phyloP scores from a whole-genome alignment of 2,329 filamentous ascomycete genomes.

The Alternaria sp. region DNA sequence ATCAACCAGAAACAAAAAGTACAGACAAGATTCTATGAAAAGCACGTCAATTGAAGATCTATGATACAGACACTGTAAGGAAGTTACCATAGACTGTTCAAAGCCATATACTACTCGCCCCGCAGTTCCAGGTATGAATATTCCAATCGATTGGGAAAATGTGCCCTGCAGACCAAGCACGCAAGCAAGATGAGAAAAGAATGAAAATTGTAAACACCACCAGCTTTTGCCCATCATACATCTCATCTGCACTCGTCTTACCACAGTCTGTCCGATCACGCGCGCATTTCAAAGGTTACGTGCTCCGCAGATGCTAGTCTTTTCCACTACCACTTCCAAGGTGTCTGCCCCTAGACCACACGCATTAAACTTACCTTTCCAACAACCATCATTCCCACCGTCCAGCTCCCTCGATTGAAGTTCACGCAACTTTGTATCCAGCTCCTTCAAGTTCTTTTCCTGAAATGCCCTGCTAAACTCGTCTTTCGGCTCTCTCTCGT shows the following conservation, averaged over 20 bases:
- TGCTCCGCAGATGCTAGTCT: conserved; percentile 34
- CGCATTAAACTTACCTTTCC: conserved; percentile 37
- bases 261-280: not conserved
- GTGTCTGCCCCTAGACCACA: conserved; percentile 25
- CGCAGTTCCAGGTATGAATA: not conserved
- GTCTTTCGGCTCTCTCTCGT: conserved; percentile 20
- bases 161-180: not conserved
- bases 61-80: not conserved
- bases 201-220: not conserved
- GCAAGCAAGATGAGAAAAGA: not conserved
- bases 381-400: conserved; percentile 23
- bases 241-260: not conserved
- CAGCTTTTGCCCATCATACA: not conserved
- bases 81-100: not conserved
- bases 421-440: conserved; percentile 24
- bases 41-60: not conserved
- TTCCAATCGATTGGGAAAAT: not conserved
- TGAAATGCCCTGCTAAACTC: conserved; percentile 25
- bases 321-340: conserved; percentile 37
- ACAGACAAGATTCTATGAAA: not conserved
- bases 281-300: conserved; percentile 33
- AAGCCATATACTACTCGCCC: not conserved
- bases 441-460: conserved; percentile 15
- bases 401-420: conserved; percentile 12
- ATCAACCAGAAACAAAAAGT: not conserved